A percentile compares a stretch with the other conserved stretches of the same genome.
These are phyloP conservation scores for Bisporella sp. DNA, from an alignment of 2,329 filamentous ascomycete species.

Conservation along the genomic window DNA sequence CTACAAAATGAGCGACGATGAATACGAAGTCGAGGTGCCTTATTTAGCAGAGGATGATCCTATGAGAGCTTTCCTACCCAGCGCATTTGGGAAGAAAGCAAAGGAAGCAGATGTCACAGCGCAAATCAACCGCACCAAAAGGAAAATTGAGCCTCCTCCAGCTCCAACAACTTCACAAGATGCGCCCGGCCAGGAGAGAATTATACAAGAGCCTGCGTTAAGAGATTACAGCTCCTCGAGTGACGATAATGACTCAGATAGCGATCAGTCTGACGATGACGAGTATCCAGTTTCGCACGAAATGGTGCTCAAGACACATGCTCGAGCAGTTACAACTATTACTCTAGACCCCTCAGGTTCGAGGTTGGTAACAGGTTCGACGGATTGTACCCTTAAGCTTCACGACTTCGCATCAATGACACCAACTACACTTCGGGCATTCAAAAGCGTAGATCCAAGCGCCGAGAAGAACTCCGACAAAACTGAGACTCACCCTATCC, in stretches of 20 bases:
- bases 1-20: constrained; percentile 49
- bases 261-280: constrained; percentile 64
- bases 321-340: constrained; percentile 75
- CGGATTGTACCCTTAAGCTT: constrained; percentile 84
- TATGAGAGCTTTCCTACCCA: constrained; percentile 70
- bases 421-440: constrained; percentile 85
- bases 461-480: constrained; percentile 63
- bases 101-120: constrained; percentile 66
- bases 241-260: constrained; percentile 43
- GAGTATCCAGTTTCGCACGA: constrained; percentile 92
- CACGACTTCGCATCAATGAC: constrained; percentile 97
- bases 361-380: constrained; percentile 81
- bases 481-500: constrained; percentile 79
- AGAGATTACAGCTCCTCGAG: constrained; percentile 31
- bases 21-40: constrained; percentile 50
- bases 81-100: constrained; percentile 77
- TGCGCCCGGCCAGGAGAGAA: constrained; percentile 23
- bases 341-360: constrained; percentile 80
- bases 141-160: constrained; percentile 37
- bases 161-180: constrained; percentile 16
- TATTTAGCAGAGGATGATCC: constrained; percentile 57
- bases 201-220: constrained; percentile 22
- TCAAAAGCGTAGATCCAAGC: constrained; percentile 86
- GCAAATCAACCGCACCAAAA: constrained; percentile 74
- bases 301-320: constrained; percentile 86